These are phyloP conservation scores for Nannochloris sp. DNA, from an alignment of 139 green algal species.

Conservation along the genomic window DNA sequence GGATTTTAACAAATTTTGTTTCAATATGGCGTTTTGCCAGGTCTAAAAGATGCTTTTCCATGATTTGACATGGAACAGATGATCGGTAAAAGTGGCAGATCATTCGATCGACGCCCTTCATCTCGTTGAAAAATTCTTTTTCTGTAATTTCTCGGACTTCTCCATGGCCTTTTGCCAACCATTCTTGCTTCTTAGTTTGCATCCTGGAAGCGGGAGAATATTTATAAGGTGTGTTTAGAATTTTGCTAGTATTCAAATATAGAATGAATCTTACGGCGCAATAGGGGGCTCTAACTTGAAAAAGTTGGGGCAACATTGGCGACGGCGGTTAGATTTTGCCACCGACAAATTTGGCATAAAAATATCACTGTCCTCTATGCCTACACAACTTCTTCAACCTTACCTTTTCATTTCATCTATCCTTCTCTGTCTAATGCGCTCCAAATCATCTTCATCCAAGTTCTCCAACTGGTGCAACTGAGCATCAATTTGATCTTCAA, in stretches of 20 bases:
- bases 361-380: not conserved
- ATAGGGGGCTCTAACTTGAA: too few relatives aligned
- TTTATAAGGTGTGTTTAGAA: too few relatives aligned
- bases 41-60: constrained; percentile 32
- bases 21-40: constrained; percentile 50
- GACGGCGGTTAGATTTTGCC: too few relatives aligned
- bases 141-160: constrained; percentile 76
- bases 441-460: constrained; percentile 83
- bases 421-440: constrained; percentile 54
- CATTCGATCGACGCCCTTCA: constrained; percentile 88
- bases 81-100: constrained; percentile 86
- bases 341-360: not conserved
- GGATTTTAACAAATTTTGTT: constrained; percentile 87
- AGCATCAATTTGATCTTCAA: constrained; percentile 83
- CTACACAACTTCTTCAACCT: not conserved
- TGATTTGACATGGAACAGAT: constrained; percentile 85
- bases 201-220: constrained; percentile 22
- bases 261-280: too few relatives aligned
- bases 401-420: constrained; percentile 53
- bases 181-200: constrained; percentile 71
- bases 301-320: too few relatives aligned
- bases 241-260: too few relatives aligned
- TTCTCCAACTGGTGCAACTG: constrained; percentile 84
- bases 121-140: constrained; percentile 92
- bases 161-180: constrained; percentile 81